Evolutionary conservation across 306 rosid genomes (phyloP).

Genomic region (Alnus glutinosa): DNA sequence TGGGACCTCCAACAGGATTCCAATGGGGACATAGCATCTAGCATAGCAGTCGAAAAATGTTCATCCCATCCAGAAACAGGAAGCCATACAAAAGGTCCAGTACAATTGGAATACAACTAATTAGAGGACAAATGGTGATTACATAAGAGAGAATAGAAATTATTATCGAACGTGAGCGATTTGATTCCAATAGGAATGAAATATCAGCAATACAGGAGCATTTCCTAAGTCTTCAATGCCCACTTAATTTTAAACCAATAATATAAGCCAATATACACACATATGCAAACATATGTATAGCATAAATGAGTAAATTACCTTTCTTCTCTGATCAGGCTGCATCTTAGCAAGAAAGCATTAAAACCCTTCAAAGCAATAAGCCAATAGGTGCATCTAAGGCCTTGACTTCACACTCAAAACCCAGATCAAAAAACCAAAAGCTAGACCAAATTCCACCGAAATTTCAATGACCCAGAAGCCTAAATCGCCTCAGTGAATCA

Average conservation of each 20-base stretch:
- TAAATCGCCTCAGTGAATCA: slow-evolving; percentile 30
- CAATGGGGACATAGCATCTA: slow-evolving; percentile 13
- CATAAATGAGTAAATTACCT: slow-evolving; percentile 52
- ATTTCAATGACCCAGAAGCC: slow-evolving; percentile 38
- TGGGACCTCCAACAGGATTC: slow-evolving; percentile 15
- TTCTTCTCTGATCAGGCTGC: slow-evolving; percentile 90
- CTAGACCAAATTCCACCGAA: slow-evolving; percentile 23
- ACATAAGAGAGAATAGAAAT: slow-evolving; percentile 7
- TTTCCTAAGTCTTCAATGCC: not conserved
- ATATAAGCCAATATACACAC: not conserved
- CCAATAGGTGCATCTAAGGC: slow-evolving; percentile 47
- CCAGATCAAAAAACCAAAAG: slow-evolving; percentile 39
- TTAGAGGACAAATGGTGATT: slow-evolving; percentile 14
- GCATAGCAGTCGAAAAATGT: slow-evolving; percentile 13
- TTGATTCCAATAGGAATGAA: not conserved
- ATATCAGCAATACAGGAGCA: not conserved
- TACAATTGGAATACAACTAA: slow-evolving; percentile 22
- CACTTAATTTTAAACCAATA: slow-evolving; percentile 4
- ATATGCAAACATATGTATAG: not conserved
- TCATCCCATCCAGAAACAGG: slow-evolving; percentile 19
- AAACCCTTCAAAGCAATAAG: slow-evolving; percentile 29
- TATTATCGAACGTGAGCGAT: not conserved
- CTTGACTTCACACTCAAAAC: slow-evolving; percentile 34
- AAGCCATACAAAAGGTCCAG: slow-evolving; percentile 18
- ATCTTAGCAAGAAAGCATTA: slow-evolving; percentile 59